These are phyloP conservation scores for Aspergillus hortae DNA, from an alignment of 2,329 filamentous ascomycete genomes.

Conservation along the genomic window DNA sequence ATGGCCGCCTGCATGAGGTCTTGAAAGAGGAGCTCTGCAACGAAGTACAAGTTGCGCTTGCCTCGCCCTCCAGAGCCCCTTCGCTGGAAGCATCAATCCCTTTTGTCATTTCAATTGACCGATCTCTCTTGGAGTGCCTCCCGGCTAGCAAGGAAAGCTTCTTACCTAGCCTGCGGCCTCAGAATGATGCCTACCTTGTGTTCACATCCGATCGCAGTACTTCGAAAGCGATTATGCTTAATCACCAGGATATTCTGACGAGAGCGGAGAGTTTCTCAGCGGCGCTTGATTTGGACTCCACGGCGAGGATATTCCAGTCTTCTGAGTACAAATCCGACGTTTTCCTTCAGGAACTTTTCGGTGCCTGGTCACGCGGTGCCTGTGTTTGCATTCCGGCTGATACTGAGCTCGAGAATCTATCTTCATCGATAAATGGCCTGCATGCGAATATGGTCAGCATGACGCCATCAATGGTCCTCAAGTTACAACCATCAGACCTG, in stretches of 20 bases:
- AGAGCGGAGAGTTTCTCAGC: conserved; percentile 28
- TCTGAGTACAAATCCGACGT: conserved; percentile 46
- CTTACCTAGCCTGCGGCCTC: conserved; percentile 9
- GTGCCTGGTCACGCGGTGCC: conserved; percentile 39
- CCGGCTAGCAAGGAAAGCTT: conserved; percentile 1
- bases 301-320: conserved; percentile 38
- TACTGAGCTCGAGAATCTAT: conserved; percentile 51
- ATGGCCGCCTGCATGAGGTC: conserved; percentile 24
- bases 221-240: conserved; percentile 29
- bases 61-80: conserved; percentile 33
- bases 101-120: conserved; percentile 34
- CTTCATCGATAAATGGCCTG: conserved; percentile 46
- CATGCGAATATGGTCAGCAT: conserved; percentile 31
- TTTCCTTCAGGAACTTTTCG: conserved; percentile 40
- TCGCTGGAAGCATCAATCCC: conserved; percentile 41
- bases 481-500: conserved; percentile 25
- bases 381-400: conserved; percentile 47
- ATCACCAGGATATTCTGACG: conserved; percentile 30
- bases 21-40: conserved; percentile 39
- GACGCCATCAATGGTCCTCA: conserved; percentile 27
- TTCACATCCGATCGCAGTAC: conserved; percentile 33
- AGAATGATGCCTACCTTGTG: conserved; percentile 29
- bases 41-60: conserved; percentile 38
- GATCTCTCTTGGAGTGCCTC: conserved; percentile 34
- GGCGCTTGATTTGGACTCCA: conserved; percentile 16